Evolutionary conservation across 2,329 filamentous ascomycete genomes (phyloP).

Genomic region (Aspergillus tubingensis): DNA sequence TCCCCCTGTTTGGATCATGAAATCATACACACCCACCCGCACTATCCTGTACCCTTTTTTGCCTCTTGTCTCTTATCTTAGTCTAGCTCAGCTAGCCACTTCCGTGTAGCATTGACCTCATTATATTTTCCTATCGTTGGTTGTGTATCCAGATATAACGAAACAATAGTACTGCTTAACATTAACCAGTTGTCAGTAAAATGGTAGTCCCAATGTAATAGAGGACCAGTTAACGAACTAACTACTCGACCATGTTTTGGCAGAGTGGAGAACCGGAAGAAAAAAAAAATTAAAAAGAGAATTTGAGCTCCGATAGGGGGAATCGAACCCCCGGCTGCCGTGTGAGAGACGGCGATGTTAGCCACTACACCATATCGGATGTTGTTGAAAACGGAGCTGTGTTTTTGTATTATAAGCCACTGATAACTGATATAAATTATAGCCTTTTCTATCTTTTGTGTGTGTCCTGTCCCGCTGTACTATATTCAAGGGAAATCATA

Average conservation of each 20-base stretch:
- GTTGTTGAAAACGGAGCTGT: not conserved
- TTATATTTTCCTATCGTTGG: constrained; percentile 30
- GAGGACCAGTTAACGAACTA: too few species aligned
- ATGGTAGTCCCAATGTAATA: too few species aligned
- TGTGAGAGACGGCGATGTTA: constrained; percentile 31
- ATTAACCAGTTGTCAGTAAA: not conserved
- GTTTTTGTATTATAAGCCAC: not conserved
- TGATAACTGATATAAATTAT: too few species aligned
- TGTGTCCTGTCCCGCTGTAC: too few species aligned
- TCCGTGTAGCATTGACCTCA: constrained; percentile 42
- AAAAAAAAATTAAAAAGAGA: not conserved
- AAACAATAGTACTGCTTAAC: not conserved
- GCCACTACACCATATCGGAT: constrained; percentile 27
- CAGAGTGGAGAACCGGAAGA: too few species aligned
- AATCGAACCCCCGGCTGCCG: constrained; percentile 32
- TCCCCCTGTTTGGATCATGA: constrained; percentile 22
- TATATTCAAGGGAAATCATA: too few species aligned
- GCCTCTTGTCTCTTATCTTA: constrained; percentile 24
- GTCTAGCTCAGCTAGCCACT: constrained; percentile 40
- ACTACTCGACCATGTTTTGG: too few species aligned
- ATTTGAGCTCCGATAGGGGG: constrained; percentile 23
- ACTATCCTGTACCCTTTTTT: constrained; percentile 20
- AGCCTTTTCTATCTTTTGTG: too few species aligned
- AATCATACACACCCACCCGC: constrained; percentile 9
- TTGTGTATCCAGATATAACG: not conserved